phyloP scores from a whole-genome alignment of 306 rosid species.

The Castanea crenata region DNA sequence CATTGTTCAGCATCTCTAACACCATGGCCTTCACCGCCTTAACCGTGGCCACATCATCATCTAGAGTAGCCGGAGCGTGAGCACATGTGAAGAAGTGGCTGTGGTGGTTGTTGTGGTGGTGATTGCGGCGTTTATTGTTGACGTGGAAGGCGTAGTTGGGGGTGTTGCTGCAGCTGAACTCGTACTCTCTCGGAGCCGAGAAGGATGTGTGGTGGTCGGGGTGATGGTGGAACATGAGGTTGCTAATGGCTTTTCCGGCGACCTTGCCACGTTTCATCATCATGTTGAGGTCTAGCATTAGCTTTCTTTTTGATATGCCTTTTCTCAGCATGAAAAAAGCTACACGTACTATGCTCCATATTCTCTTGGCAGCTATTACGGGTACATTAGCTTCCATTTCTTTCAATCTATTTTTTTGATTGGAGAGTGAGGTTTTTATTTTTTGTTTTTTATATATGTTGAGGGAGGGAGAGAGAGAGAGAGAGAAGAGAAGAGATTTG shows the following conservation, averaged over 20 bases:
- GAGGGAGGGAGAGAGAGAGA: background rate
- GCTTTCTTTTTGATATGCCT: constrained; percentile 64
- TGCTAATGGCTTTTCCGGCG: constrained; percentile 74
- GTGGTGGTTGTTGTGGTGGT: constrained; percentile 8
- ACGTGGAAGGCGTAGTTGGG: constrained; percentile 44
- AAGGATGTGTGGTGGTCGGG: background rate
- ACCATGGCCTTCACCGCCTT: constrained; percentile 44
- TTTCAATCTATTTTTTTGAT: background rate
- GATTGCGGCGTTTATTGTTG: constrained; percentile 43
- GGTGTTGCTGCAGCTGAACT: constrained; percentile 91
- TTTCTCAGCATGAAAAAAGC: constrained; percentile 67
- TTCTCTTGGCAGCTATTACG: constrained; percentile 45
- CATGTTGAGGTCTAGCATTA: constrained; percentile 61
- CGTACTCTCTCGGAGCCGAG: constrained; percentile 35
- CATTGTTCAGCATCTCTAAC: constrained; percentile 49
- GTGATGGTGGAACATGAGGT: constrained; percentile 50
- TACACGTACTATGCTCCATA: constrained; percentile 65
- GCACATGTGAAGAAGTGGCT: constrained; percentile 45
- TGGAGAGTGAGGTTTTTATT: constrained; percentile 21
- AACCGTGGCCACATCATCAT: constrained; percentile 45
- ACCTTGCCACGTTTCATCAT: constrained; percentile 80
- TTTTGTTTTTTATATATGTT: too few relatives aligned
- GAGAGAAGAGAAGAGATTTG: constrained; percentile 16
- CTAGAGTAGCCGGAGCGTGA: constrained; percentile 45
- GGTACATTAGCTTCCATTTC: constrained; percentile 52